Evolutionary conservation across 305 asterid species (phyloP), one percentile per base, ranked within the genome.

Genomic region (Andrographis paniculata): DNA sequence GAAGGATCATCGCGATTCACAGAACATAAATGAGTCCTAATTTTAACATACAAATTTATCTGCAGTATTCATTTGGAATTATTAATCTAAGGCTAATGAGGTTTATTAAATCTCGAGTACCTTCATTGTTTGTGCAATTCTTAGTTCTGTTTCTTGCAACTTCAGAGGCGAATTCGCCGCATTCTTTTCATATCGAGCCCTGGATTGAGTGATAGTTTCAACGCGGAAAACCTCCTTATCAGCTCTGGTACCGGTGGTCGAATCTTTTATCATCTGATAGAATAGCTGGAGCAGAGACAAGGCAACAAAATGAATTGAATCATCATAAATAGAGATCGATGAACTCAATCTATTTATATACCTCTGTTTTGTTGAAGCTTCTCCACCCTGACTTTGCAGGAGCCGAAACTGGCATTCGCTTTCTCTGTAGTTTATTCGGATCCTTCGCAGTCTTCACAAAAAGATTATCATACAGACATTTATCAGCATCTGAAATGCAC

Each of bases 261-360:
- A 48, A 53, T 65, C 66, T 43, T 58, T 54, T 48, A 22, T 52
- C 65, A 54, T 35, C 54, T 63, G 53, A 53, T 31, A 49, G 18
- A 52, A 20, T 60, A 38, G 44, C 75, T 66, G 62, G 23, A 58
- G 42, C 49, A 28, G 40, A 57, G 45, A 47, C 48, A 62, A 48
- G 42, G 50, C 4, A 33, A 62, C 39, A 56, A 36, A n/a, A 15
- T 48, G 48, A 50, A 20, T 37, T 22, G 21, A 52, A 37, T 7
- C 6, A 22, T 38, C 13, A 20, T n/a, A 30, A 43, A 5, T 15
- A 17, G 40, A 16, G 3, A 14, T 35, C 10, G 9, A 24, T 9
- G 42, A 44, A 50, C 33, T n/a, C 14, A 17, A 31, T 30, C 4
- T 44, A n/a, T 13, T 36, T 16, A 28, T 24, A 51, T 48, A 57